Evolutionary conservation across 768 basidiomycete species (phyloP), one percentile per base, ranked within the genome.

Genomic region (Naganishia kalamii): DNA sequence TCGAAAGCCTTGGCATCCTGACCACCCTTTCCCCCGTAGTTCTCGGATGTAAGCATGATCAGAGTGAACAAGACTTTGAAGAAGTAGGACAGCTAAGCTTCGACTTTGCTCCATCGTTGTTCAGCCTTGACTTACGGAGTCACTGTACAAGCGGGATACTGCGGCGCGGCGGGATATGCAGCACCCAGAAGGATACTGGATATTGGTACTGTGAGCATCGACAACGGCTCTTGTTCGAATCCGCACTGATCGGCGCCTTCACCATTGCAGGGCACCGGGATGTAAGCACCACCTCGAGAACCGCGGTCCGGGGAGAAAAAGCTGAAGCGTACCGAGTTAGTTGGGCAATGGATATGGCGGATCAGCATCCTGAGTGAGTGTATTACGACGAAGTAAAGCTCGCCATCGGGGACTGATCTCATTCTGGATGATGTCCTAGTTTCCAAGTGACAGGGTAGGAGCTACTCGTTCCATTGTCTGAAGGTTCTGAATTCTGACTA

Each of bases 291-390:
- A 25, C 2, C 23, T 27, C 23, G 13, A 21, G 32, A 15, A 6
- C 4, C 35, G 0, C 5, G 7, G 17, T 52, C 23, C 37, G 19
- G 12, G 23, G 7, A 2, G 37, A 21, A n/a, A 57, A 33, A 52
- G 2, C 11, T 23, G 33, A 15, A 49, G 37, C 17, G 37, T 5
- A 41, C 1, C 27, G 2, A 1, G 35, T 37, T 27, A 57, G 54
- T 40, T 57, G 54, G 54, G 54, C 54, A 8, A 57, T 57, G 37
- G 54, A 57, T 23, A 37, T 57, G 37, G 54, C 54, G 7, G 54
- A 57, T 23, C 54, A 57, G 23, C 40, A 40, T 41, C 54, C 54
- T 23, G 10, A 15, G 54, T 40, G 27, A 19, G 54, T 57, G 43
- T n/a, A n/a, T 15, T 44, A 11, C 21, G 6, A n/a, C 12, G 11